Evolutionary conservation across 768 basidiomycete genomes (phyloP).

Genomic region (Fomitopsis pulvina): DNA sequence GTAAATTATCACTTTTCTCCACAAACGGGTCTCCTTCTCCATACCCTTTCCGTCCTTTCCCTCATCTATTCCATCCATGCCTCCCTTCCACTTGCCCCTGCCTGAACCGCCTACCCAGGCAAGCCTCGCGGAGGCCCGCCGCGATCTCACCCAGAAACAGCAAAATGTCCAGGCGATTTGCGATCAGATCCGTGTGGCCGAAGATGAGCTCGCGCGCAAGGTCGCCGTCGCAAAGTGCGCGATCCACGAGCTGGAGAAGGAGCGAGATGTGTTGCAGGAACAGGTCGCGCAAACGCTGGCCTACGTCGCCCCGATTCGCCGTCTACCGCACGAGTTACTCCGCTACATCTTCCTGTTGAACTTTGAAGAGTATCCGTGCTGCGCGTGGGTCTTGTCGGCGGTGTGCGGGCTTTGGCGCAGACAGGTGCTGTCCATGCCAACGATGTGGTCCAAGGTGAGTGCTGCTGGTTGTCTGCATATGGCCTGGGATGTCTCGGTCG

Average conservation of each 20-base stretch:
- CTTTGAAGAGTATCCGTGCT: constrained; percentile 66
- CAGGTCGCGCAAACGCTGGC: constrained; percentile 45
- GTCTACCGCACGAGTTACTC: constrained; percentile 68
- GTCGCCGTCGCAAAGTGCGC: constrained; percentile 45
- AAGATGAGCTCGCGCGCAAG: constrained; percentile 51
- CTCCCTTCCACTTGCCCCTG: no score
- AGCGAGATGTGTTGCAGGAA: constrained; percentile 43
- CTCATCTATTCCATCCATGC: not conserved
- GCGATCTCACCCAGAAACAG: constrained; percentile 30
- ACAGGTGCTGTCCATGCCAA: constrained; percentile 58
- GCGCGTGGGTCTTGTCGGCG: constrained; percentile 68
- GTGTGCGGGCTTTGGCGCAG: constrained; percentile 65
- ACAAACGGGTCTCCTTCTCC: no score
- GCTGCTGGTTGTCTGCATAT: constrained; percentile 4
- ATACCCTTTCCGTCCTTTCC: no score
- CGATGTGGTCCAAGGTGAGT: constrained; percentile 69
- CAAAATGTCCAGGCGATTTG: constrained; percentile 28
- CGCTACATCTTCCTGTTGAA: constrained; percentile 64
- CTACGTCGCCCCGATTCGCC: constrained; percentile 66
- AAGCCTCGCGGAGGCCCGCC: constrained; percentile 46
- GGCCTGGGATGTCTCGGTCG: no score
- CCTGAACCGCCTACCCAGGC: constrained; percentile 56
- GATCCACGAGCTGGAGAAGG: constrained; percentile 48
- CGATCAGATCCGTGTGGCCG: constrained; percentile 43
- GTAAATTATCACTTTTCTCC: no score